Conservation (phyloP, 768 basidiomycete genomes). For the Auriculariales sp. region DNA sequence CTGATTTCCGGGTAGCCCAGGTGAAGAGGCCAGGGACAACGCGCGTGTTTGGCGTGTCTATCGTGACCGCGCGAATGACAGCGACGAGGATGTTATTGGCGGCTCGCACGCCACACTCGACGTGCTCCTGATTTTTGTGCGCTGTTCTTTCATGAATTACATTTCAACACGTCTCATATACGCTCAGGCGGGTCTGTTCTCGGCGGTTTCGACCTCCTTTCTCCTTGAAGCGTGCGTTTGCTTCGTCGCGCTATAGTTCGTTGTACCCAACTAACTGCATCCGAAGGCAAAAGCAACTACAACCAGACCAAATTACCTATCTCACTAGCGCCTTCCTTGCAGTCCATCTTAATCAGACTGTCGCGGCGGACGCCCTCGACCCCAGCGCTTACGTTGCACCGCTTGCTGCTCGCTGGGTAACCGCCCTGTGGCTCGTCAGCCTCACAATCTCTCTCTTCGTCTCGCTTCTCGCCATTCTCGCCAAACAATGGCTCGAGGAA, state of each 20-base stretch:
- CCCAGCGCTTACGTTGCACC: background rate
- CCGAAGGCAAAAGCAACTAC: background rate
- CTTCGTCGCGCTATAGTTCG: too few species aligned
- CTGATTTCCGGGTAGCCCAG: too few species aligned
- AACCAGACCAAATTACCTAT: background rate
- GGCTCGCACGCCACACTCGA: background rate
- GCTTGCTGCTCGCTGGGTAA: background rate
- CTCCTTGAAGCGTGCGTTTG: background rate
- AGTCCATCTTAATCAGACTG: background rate
- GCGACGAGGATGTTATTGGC: background rate
- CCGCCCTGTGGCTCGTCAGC: background rate
- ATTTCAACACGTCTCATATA: background rate
- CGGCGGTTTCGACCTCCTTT: background rate
- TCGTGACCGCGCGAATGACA: background rate
- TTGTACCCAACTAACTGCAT: too few species aligned
- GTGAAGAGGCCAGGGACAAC: too few species aligned
- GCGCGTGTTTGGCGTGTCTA: background rate
- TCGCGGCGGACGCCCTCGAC: background rate
- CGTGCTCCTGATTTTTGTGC: background rate
- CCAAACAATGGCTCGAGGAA: background rate
- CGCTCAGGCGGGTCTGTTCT: background rate
- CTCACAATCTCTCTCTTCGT: background rate
- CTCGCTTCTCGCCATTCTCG: background rate
- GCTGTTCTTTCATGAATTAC: background rate
- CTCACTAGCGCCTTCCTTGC: background rate